Evolutionary conservation across 1,284 basidiomycete species (phyloP), one percentile per base, ranked within the genome.

Genomic region (Leccinum huronense): DNA sequence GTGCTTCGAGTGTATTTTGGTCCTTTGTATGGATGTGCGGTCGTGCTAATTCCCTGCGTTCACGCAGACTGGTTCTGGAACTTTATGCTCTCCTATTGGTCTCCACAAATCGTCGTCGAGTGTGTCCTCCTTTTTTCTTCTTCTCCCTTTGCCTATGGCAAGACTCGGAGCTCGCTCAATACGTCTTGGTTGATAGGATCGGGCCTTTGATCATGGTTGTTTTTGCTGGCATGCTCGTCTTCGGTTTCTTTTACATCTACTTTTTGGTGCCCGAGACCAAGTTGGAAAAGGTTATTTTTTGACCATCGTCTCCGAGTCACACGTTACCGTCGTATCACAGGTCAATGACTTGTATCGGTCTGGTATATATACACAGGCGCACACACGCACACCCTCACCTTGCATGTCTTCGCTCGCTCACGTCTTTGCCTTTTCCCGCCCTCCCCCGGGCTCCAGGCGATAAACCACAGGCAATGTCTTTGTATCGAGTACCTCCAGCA

Each of bases 171-270:
- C 0, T 31, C 14, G 2, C 40, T 58, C 45, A 27, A 59, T 34
- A 11, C 5, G 30, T n/a, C 23, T 51, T 14, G 48, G 11, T 13
- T 38, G 23, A 13, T 51, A 83, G 81, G 62, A 93, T 92, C 66
- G 89, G 91, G 1, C 89, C 91, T 16, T 80, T 91, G 65, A 92
- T 93, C 73, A 79, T 92, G 57, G 73, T 90, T 66, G 85, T 90
- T 71, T 91, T 91, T 80, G 90, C 87, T 71, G 90, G 90, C 66
- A 87, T 89, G 83, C 81, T 92, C 11, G 71, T 88, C 34, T 86
- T 89, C 70, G 90, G 88, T 30, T 86, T 82, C 69, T 72, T 85
- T 63, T 86, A 84, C 67, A 80, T 84, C 14, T 84, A 78, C 69
- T 74, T 67, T 30, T 63, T 71, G 45, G 51, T 76, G 13, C 71